Evolutionary conservation across 768 basidiomycete species (phyloP).

Genomic region (Rhizopogon vinicolor): DNA sequence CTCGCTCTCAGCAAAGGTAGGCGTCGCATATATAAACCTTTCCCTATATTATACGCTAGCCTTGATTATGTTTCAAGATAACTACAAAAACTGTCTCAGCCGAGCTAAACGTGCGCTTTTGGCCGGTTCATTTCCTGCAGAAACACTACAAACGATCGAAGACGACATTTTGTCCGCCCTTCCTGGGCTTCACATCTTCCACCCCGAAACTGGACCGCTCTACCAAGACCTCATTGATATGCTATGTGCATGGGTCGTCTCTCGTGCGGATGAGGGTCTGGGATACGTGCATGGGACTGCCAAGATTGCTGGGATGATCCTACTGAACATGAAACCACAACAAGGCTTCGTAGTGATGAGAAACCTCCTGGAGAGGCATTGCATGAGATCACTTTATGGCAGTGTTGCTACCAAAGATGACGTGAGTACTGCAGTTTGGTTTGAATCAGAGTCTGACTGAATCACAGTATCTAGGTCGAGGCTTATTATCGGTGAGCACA

Average conservation of each 20-base stretch:
- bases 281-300: slow-evolving; percentile 67
- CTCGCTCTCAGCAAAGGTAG: slow-evolving; percentile 79
- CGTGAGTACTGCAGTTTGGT: slow-evolving; percentile 42
- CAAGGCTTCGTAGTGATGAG: slow-evolving; percentile 81
- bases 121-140: slow-evolving; percentile 60
- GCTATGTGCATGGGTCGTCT: slow-evolving; percentile 83
- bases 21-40: slow-evolving; percentile 5
- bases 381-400: slow-evolving; percentile 81
- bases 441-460: slow-evolving; percentile 23
- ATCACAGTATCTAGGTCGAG: slow-evolving; percentile 55
- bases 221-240: slow-evolving; percentile 81
- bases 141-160: slow-evolving; percentile 62
- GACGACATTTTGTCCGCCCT: slow-evolving; percentile 71
- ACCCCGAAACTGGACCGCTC: slow-evolving; percentile 69
- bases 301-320: slow-evolving; percentile 80
- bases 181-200: slow-evolving; percentile 77
- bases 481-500: slow-evolving; percentile 76
- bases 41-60: neutral
- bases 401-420: slow-evolving; percentile 68
- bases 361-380: slow-evolving; percentile 82
- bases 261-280: slow-evolving; percentile 77
- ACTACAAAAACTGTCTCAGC: slow-evolving; percentile 64
- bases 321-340: slow-evolving; percentile 74
- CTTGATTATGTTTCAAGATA: slow-evolving; percentile 40
- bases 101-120: slow-evolving; percentile 69